Percentiles rank a stretch among this genome's conserved stretches.
These are phyloP conservation scores for Populus hybrid DNA, from an alignment of 441 rosid genomes.

Conservation along the genomic window DNA sequence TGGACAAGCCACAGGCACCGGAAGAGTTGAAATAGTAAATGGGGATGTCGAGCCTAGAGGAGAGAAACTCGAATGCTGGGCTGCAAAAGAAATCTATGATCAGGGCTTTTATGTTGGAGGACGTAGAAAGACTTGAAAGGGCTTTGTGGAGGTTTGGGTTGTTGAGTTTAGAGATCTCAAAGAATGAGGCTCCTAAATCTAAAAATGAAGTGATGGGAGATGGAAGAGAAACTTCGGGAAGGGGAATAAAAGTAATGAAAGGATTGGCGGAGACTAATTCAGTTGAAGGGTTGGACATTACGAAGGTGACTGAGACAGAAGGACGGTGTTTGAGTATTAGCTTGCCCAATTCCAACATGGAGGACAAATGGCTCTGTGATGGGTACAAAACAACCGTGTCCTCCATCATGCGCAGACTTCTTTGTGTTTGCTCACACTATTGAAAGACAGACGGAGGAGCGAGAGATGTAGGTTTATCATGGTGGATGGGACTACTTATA, in stretches of 20 bases:
- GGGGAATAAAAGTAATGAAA: conserved; percentile 22
- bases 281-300: conserved; percentile 11
- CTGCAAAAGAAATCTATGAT: conserved; percentile 35
- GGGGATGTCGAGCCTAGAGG: conserved; percentile 30
- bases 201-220: neutral
- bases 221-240: conserved; percentile 12
- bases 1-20: conserved; percentile 23
- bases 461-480: too few relatives aligned
- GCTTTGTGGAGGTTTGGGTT: conserved; percentile 24
- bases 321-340: conserved; percentile 13
- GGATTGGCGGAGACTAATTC: conserved; percentile 10
- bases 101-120: neutral
- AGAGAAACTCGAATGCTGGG: conserved; percentile 18
- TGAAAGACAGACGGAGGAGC: too few relatives aligned
- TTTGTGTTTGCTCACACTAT: too few relatives aligned
- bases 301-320: conserved; percentile 23
- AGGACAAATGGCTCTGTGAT: neutral
- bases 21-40: conserved; percentile 30
- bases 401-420: neutral
- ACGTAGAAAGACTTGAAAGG: conserved; percentile 16
- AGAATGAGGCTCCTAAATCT: neutral
- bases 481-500: too few relatives aligned
- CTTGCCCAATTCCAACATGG: conserved; percentile 8
- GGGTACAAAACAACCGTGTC: conserved; percentile 3
- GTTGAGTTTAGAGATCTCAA: conserved; percentile 24